phyloP scores from a whole-genome alignment of 176 grass and related monocot genomes.

The Eremochloa ophiuroides region DNA sequence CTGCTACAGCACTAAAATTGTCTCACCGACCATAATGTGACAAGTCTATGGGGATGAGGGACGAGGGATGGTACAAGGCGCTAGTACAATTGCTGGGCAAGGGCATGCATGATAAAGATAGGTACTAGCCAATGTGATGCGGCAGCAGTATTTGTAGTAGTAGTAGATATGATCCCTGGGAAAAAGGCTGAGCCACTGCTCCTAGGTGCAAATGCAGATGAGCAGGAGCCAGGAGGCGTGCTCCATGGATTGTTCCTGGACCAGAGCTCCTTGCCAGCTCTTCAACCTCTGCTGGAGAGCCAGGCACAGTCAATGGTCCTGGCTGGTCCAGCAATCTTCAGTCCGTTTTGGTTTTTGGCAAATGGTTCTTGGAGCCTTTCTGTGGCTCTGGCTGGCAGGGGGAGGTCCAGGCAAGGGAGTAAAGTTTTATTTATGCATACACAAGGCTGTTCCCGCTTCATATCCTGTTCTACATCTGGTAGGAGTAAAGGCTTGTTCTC shows the following conservation, averaged over 20 bases:
- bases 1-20: too few relatives aligned
- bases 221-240: neutral
- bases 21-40: too few relatives aligned
- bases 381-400: slow-evolving; percentile 29
- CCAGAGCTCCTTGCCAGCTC: slow-evolving; percentile 31
- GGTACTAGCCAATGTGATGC: slow-evolving; percentile 17
- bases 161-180: neutral
- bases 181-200: slow-evolving; percentile 7
- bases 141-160: neutral
- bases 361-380: slow-evolving; percentile 30
- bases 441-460: slow-evolving; percentile 10
- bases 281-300: neutral
- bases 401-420: neutral
- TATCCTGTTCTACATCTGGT: slow-evolving; percentile 29
- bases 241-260: slow-evolving; percentile 45
- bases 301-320: slow-evolving; percentile 22
- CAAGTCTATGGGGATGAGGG: too few relatives aligned
- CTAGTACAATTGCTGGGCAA: neutral
- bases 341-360: slow-evolving; percentile 2
- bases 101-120: neutral
- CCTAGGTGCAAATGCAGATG: slow-evolving; percentile 20
- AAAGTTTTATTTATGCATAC: neutral
- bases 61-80: neutral
- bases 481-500: slow-evolving; percentile 40
- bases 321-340: slow-evolving; percentile 30